Evolutionary conservation across 2,329 filamentous ascomycete genomes (phyloP).

Genomic region (Fusarium hainanense): DNA sequence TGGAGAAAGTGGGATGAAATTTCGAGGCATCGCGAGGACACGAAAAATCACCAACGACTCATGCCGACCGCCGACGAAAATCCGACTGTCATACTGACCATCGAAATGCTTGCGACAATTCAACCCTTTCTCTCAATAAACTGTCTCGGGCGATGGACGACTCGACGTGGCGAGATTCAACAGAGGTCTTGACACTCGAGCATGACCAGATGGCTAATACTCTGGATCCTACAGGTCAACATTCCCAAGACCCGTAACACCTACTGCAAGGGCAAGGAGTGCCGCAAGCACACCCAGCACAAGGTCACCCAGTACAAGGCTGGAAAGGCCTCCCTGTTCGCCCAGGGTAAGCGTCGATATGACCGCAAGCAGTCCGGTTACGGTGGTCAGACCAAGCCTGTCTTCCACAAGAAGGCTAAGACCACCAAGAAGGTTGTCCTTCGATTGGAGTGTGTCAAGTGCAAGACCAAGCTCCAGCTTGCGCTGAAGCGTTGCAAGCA

Average conservation of each 20-base stretch:
- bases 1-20: slow-evolving; percentile 45
- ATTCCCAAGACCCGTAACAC: slow-evolving; percentile 97
- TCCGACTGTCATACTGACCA: neutral
- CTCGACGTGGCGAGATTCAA: slow-evolving; percentile 17
- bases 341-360: slow-evolving; percentile 99
- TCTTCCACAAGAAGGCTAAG: slow-evolving; percentile 99
- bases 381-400: slow-evolving; percentile 99
- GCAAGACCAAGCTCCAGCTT: slow-evolving; percentile 99
- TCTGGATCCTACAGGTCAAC: slow-evolving; percentile 77
- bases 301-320: slow-evolving; percentile 98
- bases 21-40: slow-evolving; percentile 33
- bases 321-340: slow-evolving; percentile 94
- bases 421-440: slow-evolving; percentile 99
- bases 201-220: slow-evolving; percentile 47
- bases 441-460: slow-evolving; percentile 95
- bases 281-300: slow-evolving; percentile 91
- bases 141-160: slow-evolving; percentile 37
- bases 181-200: slow-evolving; percentile 21
- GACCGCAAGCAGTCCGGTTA: slow-evolving; percentile 99
- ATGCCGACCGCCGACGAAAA: slow-evolving; percentile 33
- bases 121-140: slow-evolving; percentile 20
- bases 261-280: slow-evolving; percentile 97
- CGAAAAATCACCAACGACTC: slow-evolving; percentile 33
- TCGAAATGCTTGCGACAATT: slow-evolving; percentile 6
- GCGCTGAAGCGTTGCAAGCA: slow-evolving; percentile 99